A percentile compares a stretch with the other conserved stretches of the same genome.
phyloP scores from a whole-genome alignment of 1,284 basidiomycete species.

The Porogramme epimiltina region DNA sequence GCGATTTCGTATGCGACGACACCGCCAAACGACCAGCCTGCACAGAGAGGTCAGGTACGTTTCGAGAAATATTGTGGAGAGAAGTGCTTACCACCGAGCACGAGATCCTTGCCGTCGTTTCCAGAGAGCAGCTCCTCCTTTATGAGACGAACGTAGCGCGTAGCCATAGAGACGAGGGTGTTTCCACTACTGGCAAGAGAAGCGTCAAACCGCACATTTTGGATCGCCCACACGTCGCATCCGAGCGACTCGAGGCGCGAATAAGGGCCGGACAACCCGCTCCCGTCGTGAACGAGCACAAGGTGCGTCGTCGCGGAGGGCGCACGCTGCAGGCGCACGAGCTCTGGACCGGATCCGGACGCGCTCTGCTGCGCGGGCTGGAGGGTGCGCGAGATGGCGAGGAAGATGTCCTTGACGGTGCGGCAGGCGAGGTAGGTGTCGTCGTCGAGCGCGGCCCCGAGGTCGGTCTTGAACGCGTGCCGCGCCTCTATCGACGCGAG shows the following conservation, averaged over 20 bases:
- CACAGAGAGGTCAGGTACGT: no score
- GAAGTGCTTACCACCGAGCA: background rate
- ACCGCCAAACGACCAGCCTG: constrained; percentile 80
- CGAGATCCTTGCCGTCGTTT: background rate
- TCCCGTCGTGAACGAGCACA: constrained; percentile 73
- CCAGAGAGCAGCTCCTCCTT: constrained; percentile 9
- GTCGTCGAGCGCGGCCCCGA: constrained; percentile 40
- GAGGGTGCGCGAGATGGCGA: constrained; percentile 4
- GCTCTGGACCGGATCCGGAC: background rate
- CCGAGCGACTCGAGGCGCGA: constrained; percentile 46
- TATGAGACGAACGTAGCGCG: constrained; percentile 47
- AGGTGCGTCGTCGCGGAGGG: constrained; percentile 31
- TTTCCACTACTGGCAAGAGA: background rate
- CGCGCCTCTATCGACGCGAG: constrained; percentile 62
- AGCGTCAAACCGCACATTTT: constrained; percentile 50
- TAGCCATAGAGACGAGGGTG: constrained; percentile 50
- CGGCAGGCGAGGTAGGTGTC: constrained; percentile 8
- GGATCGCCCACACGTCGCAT: constrained; percentile 60
- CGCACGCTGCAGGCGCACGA: constrained; percentile 7
- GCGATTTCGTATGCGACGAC: constrained; percentile 68
- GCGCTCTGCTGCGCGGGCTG: background rate
- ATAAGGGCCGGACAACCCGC: constrained; percentile 59
- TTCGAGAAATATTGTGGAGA: background rate
- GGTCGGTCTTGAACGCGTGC: constrained; percentile 43
- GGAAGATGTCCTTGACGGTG: constrained; percentile 9